Evolutionary conservation across 306 rosid genomes (phyloP).

Genomic region (Echinosophora koreensis): DNA sequence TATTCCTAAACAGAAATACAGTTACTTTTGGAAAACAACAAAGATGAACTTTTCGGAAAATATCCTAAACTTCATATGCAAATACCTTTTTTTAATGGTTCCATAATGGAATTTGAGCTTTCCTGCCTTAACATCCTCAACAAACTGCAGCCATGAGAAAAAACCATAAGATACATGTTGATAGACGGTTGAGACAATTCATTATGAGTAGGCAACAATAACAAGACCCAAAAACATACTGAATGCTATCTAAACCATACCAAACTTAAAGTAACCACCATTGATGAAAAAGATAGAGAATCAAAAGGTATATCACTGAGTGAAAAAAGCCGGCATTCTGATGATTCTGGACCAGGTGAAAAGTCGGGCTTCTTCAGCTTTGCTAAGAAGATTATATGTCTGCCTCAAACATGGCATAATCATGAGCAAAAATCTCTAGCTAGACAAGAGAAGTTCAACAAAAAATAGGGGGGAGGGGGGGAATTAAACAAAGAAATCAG

Average conservation of each 20-base stretch:
- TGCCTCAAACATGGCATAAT: slow-evolving; percentile 55
- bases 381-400: slow-evolving; percentile 90
- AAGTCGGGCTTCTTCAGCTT: slow-evolving; percentile 85
- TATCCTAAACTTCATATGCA: slow-evolving; percentile 16
- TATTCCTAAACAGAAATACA: background rate
- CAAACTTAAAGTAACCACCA: slow-evolving; percentile 92
- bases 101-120: slow-evolving; percentile 84
- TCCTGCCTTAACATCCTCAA: slow-evolving; percentile 84
- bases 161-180: slow-evolving; percentile 32
- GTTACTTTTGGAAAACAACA: background rate
- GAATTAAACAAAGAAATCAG: background rate
- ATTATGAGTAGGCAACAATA: background rate
- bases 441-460: slow-evolving; percentile 32
- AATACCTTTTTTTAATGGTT: slow-evolving; percentile 82
- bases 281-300: slow-evolving; percentile 92
- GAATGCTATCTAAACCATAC: slow-evolving; percentile 52
- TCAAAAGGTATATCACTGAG: slow-evolving; percentile 83
- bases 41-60: slow-evolving; percentile 5
- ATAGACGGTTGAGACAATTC: no score
- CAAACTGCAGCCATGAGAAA: slow-evolving; percentile 67
- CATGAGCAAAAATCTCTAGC: slow-evolving; percentile 45
- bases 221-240: slow-evolving; percentile 27
- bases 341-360: slow-evolving; percentile 97
- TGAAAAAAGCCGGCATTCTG: slow-evolving; percentile 82
- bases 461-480: background rate